Conservation (phyloP, 2,329 filamentous ascomycete species). For the Ophiocordyceps robertsii region DNA sequence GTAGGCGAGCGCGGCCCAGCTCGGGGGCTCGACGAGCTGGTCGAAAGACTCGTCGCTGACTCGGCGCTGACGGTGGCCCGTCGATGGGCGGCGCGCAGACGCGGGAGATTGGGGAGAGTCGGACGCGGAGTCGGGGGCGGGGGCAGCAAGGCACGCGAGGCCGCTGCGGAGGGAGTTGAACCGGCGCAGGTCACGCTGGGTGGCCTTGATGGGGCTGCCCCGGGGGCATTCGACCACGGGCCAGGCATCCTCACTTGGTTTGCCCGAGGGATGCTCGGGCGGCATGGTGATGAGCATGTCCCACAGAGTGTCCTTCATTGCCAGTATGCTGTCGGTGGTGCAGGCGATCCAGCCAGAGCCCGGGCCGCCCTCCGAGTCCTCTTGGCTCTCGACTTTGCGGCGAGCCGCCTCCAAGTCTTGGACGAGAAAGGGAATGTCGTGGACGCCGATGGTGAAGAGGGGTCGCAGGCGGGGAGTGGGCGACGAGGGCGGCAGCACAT, state of each 20-base stretch:
- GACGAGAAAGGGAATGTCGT: constrained; percentile 74
- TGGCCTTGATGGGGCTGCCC: constrained; percentile 61
- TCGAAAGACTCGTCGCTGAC: constrained; percentile 30
- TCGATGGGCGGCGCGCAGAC: constrained; percentile 12
- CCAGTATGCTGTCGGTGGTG: constrained; percentile 87
- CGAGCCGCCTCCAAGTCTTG: constrained; percentile 37
- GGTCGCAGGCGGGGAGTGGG: constrained; percentile 57
- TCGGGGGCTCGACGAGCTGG: constrained; percentile 46
- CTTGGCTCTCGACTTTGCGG: constrained; percentile 22
- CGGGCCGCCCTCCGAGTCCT: constrained; percentile 28
- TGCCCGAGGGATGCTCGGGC: constrained; percentile 39
- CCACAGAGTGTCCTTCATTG: constrained; percentile 74
- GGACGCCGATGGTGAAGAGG: constrained; percentile 86
- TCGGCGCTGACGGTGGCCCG: constrained; percentile 11
- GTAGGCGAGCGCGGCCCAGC: constrained; percentile 65
- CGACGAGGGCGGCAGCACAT: constrained; percentile 50
- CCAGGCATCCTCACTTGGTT: constrained; percentile 50
- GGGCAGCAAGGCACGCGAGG: constrained; percentile 33
- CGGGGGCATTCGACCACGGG: constrained; percentile 58
- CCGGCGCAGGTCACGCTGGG: constrained; percentile 76
- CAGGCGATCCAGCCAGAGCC: constrained; percentile 78
- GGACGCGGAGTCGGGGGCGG: constrained; percentile 5
- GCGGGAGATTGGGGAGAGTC: constrained; percentile 15
- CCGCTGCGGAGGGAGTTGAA: constrained; percentile 57
- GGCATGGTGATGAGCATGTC: constrained; percentile 82